A percentile compares a stretch with the other conserved stretches of the same genome.
These are phyloP conservation scores for Mortierella hygrophila DNA, from an alignment of 192 early-diverging fungal genomes.

Conservation along the genomic window DNA sequence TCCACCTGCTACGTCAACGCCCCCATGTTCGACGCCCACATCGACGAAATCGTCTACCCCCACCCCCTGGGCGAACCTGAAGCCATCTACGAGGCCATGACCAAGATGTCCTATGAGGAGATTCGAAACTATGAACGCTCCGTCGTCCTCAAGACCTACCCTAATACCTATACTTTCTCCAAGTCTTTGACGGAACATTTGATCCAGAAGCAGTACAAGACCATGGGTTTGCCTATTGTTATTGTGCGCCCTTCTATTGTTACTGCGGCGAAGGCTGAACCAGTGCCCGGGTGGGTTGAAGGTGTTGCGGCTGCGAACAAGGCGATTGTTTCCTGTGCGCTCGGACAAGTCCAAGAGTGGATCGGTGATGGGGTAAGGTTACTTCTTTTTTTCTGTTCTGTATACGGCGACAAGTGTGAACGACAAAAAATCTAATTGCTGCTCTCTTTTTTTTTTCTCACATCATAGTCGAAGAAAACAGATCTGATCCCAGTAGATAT, in stretches of 20 bases:
- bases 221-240: conserved; percentile 41
- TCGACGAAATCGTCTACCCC: conserved; percentile 41
- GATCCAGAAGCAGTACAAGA: conserved; percentile 53
- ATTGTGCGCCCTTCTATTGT: conserved; percentile 54
- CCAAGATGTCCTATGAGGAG: conserved; percentile 43
- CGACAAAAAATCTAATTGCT: neutral
- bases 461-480: conserved; percentile 17
- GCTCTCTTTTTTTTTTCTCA: neutral
- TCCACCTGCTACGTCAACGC: conserved; percentile 53
- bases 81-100: conserved; percentile 31
- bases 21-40: conserved; percentile 25
- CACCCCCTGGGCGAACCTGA: conserved; percentile 38
- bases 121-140: conserved; percentile 45
- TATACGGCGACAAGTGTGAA: no score
- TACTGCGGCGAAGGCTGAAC: conserved; percentile 29
- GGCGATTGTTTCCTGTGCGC: conserved; percentile 36
- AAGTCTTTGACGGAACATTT: conserved; percentile 64
- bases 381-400: no score
- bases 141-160: conserved; percentile 55
- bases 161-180: conserved; percentile 61
- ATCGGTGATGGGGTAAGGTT: conserved; percentile 23
- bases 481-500: conserved; percentile 51
- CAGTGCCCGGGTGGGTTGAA: conserved; percentile 54
- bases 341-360: conserved; percentile 54
- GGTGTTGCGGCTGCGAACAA: conserved; percentile 48